A percentile compares a stretch with the other conserved stretches of the same genome.
Conservation (phyloP, 2,329 filamentous ascomycete species). For the Paraphoma sp. region DNA sequence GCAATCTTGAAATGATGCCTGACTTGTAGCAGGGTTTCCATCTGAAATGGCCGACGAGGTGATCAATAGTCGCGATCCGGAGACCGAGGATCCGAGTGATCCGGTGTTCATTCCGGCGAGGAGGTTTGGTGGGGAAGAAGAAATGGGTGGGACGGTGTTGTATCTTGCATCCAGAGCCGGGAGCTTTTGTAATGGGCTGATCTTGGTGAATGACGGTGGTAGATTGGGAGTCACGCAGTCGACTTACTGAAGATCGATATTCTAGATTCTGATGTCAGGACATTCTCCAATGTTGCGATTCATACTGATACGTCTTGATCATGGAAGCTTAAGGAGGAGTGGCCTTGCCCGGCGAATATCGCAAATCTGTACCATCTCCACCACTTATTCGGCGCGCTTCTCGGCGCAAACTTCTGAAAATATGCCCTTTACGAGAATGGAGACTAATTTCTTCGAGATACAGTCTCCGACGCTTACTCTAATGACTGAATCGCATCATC, state of each 20-base stretch:
- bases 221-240: conserved; percentile 9
- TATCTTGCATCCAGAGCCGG: conserved; percentile 53
- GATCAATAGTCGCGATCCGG: neutral
- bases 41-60: conserved; percentile 18
- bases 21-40: conserved; percentile 13
- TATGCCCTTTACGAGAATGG: too few species aligned
- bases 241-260: neutral
- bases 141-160: conserved; percentile 53
- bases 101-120: conserved; percentile 14
- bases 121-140: conserved; percentile 49
- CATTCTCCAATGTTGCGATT: too few species aligned
- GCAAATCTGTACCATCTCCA: too few species aligned
- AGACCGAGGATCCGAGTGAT: conserved; percentile 5
- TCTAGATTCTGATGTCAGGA: too few species aligned
- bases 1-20: neutral
- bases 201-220: conserved; percentile 22
- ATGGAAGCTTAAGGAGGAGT: too few species aligned
- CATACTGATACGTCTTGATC: too few species aligned
- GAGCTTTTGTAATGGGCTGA: conserved; percentile 37
- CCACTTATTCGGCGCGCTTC: too few species aligned
- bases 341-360: too few species aligned
- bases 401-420: too few species aligned
- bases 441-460: too few species aligned
- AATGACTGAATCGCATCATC: too few species aligned
- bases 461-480: too few species aligned